A percentile compares a stretch with the other conserved stretches of the same genome.
phyloP scores from a whole-genome alignment of 176 grass and related monocot genomes.

The Pontederia crassipes region DNA sequence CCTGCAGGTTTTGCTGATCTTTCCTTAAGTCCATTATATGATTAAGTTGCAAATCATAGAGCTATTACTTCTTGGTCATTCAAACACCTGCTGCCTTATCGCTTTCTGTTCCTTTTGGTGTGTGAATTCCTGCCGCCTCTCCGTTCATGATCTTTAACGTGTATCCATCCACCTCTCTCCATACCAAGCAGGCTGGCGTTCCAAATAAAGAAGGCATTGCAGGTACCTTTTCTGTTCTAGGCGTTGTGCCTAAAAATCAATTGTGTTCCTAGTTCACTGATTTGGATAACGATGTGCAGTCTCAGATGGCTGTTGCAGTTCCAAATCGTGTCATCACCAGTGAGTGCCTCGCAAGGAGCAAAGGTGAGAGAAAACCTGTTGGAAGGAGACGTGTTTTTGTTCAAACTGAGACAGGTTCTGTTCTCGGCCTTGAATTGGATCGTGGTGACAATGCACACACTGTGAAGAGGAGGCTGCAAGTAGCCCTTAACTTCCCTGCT shows the following conservation, averaged over 20 bases:
- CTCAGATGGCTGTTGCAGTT: slow-evolving; percentile 15
- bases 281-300: slow-evolving; percentile 10
- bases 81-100: background rate
- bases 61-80: background rate
- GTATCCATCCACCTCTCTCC: slow-evolving; percentile 18
- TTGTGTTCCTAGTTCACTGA: slow-evolving; percentile 5
- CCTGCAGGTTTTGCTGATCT: no score
- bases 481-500: slow-evolving; percentile 15
- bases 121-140: background rate
- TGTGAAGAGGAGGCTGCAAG: slow-evolving; percentile 17
- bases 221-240: background rate
- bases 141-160: slow-evolving; percentile 11
- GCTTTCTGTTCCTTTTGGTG: background rate
- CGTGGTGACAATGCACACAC: slow-evolving; percentile 15
- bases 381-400: slow-evolving; percentile 12
- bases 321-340: background rate
- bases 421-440: slow-evolving; percentile 2
- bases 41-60: no score
- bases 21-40: no score
- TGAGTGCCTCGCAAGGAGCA: background rate
- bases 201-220: slow-evolving; percentile 8
- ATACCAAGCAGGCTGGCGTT: slow-evolving; percentile 16
- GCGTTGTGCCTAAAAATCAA: background rate
- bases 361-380: background rate
- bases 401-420: slow-evolving; percentile 11